These are phyloP conservation scores for Suhomyces taliae DNA, from an alignment of 1,139 yeast species.

Conservation along the genomic window DNA sequence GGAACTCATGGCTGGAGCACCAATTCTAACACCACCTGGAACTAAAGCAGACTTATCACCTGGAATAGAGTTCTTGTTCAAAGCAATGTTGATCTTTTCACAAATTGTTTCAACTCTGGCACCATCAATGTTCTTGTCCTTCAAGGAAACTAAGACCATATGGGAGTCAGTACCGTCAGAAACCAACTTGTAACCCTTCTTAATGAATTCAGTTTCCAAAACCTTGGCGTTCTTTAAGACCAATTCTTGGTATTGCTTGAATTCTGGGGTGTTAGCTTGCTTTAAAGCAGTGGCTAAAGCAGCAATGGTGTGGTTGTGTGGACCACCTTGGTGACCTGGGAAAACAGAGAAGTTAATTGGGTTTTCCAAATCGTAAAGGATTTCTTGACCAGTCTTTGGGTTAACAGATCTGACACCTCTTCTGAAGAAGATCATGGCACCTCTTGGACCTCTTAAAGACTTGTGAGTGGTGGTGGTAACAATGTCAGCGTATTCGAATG, in stretches of 20 bases:
- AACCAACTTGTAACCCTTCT: constrained; percentile 77
- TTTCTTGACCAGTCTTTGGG: constrained; percentile 90
- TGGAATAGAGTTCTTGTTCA: constrained; percentile 96
- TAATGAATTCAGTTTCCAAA: constrained; percentile 70
- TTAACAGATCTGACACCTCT: constrained; percentile 89
- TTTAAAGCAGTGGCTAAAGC: constrained; percentile 96
- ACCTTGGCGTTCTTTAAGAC: constrained; percentile 89
- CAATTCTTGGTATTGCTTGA: constrained; percentile 83
- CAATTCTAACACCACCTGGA: constrained; percentile 97
- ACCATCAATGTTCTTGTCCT: constrained; percentile 91
- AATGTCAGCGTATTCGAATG: constrained; percentile 93
- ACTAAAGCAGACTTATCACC: constrained; percentile 97
- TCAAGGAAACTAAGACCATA: constrained; percentile 86
- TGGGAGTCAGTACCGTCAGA: constrained; percentile 97
- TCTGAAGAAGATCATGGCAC: constrained; percentile 98
- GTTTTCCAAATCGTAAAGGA: constrained; percentile 86
- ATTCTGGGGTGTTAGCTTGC: constrained; percentile 91
- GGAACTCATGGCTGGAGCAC: constrained; percentile 99
- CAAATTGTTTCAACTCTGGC: constrained; percentile 96
- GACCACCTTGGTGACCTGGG: constrained; percentile 99
- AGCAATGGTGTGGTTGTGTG: constrained; percentile 97
- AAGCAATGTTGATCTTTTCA: constrained; percentile 93
- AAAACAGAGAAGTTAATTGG: constrained; percentile 96
- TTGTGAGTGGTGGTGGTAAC: constrained; percentile 99
- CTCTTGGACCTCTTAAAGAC: constrained; percentile 98